Evolutionary conservation across 129 eudicot genomes (phyloP), one percentile per base, ranked within the genome.

Genomic region (Silybum marianum): DNA sequence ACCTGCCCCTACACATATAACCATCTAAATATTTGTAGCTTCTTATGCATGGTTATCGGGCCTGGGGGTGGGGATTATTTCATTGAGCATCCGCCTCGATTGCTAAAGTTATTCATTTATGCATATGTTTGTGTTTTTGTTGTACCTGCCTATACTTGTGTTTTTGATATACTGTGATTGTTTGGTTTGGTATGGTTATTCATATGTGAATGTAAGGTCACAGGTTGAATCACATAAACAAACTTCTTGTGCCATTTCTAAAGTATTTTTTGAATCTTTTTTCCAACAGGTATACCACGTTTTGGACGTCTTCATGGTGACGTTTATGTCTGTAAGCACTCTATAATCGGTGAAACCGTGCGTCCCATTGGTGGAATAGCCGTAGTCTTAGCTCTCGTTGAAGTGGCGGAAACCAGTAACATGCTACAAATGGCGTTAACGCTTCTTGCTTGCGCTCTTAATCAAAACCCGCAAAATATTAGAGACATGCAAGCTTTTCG

Each of bases 241-340:
- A n/a, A n/a, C n/a, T n/a, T n/a, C n/a, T n/a, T n/a, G n/a, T 32
- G 58, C 18, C 42, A 13, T 40, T 81, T 63, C 42, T 67, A 28
- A 62, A 9, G 48, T 63, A 63, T 25, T 65, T 28, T 65, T 28
- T 22, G 18, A 21, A 58, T 85, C 44, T 76, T 58, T 58, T 23
- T 69, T 51, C 28, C 48, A 23, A 30, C 90, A 95, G 99, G 99
- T 51, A 96, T 96, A 85, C 99, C 99, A 32, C 98, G 99, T 38
- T 93, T 89, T 88, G 99, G 99, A 75, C 92, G 99, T 63, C 97
- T 96, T 84, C 89, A 91, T 78, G 99, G 99, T 21, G 98, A 96
- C 77, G 84, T 88, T 19, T 93, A 93, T 69, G 89, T 96, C 60
- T 96, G 99, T 76, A 96, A 88, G 91, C 97, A 93, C 38, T 96